Conservation (phyloP, 2,329 filamentous ascomycete genomes). For the Proliferodiscus dingleyae region DNA sequence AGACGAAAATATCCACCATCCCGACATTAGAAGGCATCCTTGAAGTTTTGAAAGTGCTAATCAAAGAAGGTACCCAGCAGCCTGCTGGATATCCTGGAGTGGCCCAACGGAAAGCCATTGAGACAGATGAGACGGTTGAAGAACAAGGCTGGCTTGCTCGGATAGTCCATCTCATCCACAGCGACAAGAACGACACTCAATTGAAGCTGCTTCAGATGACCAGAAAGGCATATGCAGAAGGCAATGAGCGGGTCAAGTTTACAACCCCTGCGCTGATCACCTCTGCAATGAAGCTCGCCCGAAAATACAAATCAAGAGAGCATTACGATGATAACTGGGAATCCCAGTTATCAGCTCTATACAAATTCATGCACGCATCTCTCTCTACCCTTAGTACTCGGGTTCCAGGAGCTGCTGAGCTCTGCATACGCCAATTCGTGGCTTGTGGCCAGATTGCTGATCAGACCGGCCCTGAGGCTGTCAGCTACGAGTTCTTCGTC, state of each 20-base stretch:
- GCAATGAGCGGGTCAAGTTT: conserved; percentile 92
- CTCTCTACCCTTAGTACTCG: conserved; percentile 84
- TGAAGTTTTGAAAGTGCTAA: conserved; percentile 82
- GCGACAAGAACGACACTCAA: conserved; percentile 84
- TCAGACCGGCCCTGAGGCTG: conserved; percentile 87
- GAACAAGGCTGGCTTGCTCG: conserved; percentile 96
- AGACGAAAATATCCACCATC: conserved; percentile 71
- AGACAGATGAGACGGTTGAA: conserved; percentile 96
- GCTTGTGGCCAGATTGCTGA: conserved; percentile 91
- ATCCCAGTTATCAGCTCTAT: conserved; percentile 71
- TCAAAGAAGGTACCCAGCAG: conserved; percentile 84
- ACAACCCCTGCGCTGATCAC: conserved; percentile 92
- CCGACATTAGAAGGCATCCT: conserved; percentile 84
- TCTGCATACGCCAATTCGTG: conserved; percentile 84
- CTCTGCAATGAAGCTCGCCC: conserved; percentile 80
- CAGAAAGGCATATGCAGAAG: conserved; percentile 81
- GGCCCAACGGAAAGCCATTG: conserved; percentile 68
- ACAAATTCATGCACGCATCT: conserved; percentile 91
- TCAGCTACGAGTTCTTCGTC: conserved; percentile 96
- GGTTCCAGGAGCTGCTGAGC: conserved; percentile 77
- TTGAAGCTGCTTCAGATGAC: conserved; percentile 88
- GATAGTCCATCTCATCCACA: conserved; percentile 81
- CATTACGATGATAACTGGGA: conserved; percentile 77
- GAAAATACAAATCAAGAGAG: conserved; percentile 83
- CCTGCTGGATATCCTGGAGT: conserved; percentile 80